Evolutionary conservation across 257 asterid genomes (phyloP).

Genomic region (Ilex asprella): DNA sequence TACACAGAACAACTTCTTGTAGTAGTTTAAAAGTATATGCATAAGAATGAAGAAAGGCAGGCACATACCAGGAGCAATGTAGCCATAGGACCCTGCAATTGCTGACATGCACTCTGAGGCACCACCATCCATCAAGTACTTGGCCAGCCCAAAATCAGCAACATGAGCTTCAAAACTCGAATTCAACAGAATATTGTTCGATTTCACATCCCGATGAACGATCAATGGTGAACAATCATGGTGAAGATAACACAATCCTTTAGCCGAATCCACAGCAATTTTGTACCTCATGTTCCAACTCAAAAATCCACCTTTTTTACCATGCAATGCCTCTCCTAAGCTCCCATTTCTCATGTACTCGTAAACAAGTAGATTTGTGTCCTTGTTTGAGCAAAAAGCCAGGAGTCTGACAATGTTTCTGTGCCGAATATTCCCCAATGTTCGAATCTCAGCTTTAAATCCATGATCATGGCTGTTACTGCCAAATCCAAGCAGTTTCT

Average conservation of each 20-base stretch:
- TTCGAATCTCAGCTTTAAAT: constrained; percentile 71
- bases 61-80: constrained; percentile 86
- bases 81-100: constrained; percentile 91
- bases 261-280: constrained; percentile 73
- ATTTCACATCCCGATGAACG: constrained; percentile 83
- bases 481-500: constrained; percentile 56
- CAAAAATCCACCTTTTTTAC: constrained; percentile 68
- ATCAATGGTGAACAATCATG: constrained; percentile 93
- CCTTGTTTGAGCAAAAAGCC: constrained; percentile 82
- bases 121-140: constrained; percentile 72
- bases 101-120: constrained; percentile 97
- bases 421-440: constrained; percentile 85
- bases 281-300: constrained; percentile 84
- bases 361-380: constrained; percentile 77
- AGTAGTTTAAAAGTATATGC: neutral
- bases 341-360: constrained; percentile 96
- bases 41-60: neutral
- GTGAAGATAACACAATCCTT: constrained; percentile 83
- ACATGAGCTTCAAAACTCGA: constrained; percentile 88
- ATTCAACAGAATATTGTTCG: constrained; percentile 71
- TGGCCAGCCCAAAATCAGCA: constrained; percentile 92
- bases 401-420: constrained; percentile 69
- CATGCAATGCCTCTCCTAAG: constrained; percentile 83
- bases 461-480: constrained; percentile 75
- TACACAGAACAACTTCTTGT: too few species aligned